phyloP scores from a whole-genome alignment of 495 filamentous ascomycete species.

The Eremomyces bilateralis region DNA sequence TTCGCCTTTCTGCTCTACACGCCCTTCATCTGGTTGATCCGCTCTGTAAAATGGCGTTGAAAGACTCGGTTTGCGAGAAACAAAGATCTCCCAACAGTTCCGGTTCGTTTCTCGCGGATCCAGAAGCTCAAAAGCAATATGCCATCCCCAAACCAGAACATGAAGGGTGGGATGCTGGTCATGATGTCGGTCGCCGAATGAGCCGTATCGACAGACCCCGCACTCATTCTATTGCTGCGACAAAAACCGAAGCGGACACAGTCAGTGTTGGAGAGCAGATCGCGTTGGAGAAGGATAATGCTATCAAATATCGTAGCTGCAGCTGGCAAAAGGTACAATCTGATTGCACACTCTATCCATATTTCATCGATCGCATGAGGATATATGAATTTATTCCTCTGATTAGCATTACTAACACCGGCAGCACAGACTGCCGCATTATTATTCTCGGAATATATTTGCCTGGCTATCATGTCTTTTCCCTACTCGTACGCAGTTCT shows the following conservation, averaged over 20 bases:
- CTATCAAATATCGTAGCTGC: slow-evolving; percentile 76
- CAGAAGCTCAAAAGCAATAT: not conserved
- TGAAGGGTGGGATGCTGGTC: slow-evolving; percentile 2
- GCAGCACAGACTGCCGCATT: slow-evolving; percentile 48
- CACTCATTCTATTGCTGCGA: slow-evolving; percentile 5
- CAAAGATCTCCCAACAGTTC: slow-evolving; percentile 2
- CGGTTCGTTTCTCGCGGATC: slow-evolving; percentile 2
- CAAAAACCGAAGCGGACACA: slow-evolving; percentile 16
- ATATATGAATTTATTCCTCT: not conserved
- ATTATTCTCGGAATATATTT: slow-evolving; percentile 83
- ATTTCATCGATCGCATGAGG: too few species aligned
- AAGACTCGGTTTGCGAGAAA: slow-evolving; percentile 5
- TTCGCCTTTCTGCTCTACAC: slow-evolving; percentile 18
- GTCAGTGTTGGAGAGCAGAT: slow-evolving; percentile 46
- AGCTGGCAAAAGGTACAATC: slow-evolving; percentile 63
- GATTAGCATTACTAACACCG: not conserved
- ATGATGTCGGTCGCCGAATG: slow-evolving; percentile 8
- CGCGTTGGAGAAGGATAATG: slow-evolving; percentile 51
- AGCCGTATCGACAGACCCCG: slow-evolving; percentile 12
- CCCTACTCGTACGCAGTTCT: slow-evolving; percentile 75
- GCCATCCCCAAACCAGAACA: not conserved
- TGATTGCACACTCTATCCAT: too few species aligned
- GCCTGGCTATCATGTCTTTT: slow-evolving; percentile 85
- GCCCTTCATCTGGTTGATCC: slow-evolving; percentile 19
- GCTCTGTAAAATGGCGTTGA: slow-evolving; percentile 31